These are phyloP conservation scores for Metschnikowia reukaufii DNA, from an alignment of 805 yeast genomes.

Conservation along the genomic window DNA sequence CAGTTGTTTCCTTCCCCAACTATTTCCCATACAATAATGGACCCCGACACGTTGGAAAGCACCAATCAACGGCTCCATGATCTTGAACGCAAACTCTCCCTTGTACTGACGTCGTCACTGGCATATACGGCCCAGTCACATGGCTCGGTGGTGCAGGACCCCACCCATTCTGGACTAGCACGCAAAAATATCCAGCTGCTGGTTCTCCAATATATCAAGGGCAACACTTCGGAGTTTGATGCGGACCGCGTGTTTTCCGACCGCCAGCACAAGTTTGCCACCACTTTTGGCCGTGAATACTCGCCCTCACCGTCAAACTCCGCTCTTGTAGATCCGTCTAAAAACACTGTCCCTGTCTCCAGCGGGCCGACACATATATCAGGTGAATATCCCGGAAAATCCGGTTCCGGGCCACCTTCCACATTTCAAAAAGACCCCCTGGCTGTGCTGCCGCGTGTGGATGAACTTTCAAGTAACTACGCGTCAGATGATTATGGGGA, in stretches of 20 bases:
- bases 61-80: slow-evolving; percentile 32
- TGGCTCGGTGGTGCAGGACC: slow-evolving; percentile 23
- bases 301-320: slow-evolving; percentile 11
- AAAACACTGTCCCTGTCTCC: not conserved
- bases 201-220: slow-evolving; percentile 37
- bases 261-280: slow-evolving; percentile 33
- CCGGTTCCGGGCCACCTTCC: not conserved
- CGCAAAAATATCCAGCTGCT: slow-evolving; percentile 31
- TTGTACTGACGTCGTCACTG: slow-evolving; percentile 31
- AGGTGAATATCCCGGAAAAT: no score
- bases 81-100: slow-evolving; percentile 36
- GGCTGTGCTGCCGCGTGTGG: not conserved
- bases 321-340: slow-evolving; percentile 1
- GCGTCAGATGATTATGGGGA: slow-evolving; percentile 5
- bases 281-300: slow-evolving; percentile 31
- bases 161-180: slow-evolving; percentile 24
- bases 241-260: slow-evolving; percentile 40
- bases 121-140: slow-evolving; percentile 25
- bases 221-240: slow-evolving; percentile 26
- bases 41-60: slow-evolving; percentile 22
- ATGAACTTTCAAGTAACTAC: not conserved
- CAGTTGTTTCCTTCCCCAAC: not conserved
- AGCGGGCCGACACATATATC: no score
- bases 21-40: slow-evolving; percentile 1
- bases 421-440: not conserved